Evolutionary conservation across 208 protist genomes (phyloP).

Genomic region (Leishmania lainsoni): DNA sequence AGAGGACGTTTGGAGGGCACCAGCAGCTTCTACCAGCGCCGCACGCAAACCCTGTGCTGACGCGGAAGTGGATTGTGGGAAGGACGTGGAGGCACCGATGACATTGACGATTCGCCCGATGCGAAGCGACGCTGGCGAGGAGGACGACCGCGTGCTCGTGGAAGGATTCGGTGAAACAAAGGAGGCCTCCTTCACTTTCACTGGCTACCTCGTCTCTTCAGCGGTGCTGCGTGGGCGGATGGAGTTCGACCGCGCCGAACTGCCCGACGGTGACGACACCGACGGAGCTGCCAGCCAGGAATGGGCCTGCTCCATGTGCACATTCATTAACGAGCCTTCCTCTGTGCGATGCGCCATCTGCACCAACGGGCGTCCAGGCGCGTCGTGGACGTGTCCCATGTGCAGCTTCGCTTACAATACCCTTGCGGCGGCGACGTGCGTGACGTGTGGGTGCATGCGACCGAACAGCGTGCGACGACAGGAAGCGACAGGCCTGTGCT

Average conservation of each 20-base stretch:
- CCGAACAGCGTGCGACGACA: constrained; percentile 29
- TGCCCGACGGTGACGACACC: constrained; percentile 17
- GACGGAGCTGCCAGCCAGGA: constrained; percentile 33
- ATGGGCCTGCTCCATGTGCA: constrained; percentile 83
- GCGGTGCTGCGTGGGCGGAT: constrained; percentile 54
- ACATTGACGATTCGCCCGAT: constrained; percentile 14
- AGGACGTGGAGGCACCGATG: constrained; percentile 9
- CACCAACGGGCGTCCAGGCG: constrained; percentile 63
- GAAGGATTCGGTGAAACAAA: constrained; percentile 53
- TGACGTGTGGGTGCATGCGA: constrained; percentile 69
- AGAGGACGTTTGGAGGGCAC: neutral
- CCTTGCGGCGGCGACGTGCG: constrained; percentile 48
- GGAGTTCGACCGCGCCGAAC: constrained; percentile 47
- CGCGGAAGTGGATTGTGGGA: neutral
- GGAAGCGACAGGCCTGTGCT: constrained; percentile 13
- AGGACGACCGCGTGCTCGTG: constrained; percentile 21
- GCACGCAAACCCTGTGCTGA: neutral
- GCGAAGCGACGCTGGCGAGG: neutral
- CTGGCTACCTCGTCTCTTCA: constrained; percentile 36
- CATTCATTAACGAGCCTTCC: constrained; percentile 73
- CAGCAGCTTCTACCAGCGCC: neutral
- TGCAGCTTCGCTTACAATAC: constrained; percentile 86
- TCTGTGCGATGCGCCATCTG: constrained; percentile 86
- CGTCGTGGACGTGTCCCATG: constrained; percentile 70
- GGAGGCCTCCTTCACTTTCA: constrained; percentile 59